These are phyloP conservation scores for Pseudogymnoascus sp. DNA, from an alignment of 2,329 filamentous ascomycete genomes.

Conservation along the genomic window DNA sequence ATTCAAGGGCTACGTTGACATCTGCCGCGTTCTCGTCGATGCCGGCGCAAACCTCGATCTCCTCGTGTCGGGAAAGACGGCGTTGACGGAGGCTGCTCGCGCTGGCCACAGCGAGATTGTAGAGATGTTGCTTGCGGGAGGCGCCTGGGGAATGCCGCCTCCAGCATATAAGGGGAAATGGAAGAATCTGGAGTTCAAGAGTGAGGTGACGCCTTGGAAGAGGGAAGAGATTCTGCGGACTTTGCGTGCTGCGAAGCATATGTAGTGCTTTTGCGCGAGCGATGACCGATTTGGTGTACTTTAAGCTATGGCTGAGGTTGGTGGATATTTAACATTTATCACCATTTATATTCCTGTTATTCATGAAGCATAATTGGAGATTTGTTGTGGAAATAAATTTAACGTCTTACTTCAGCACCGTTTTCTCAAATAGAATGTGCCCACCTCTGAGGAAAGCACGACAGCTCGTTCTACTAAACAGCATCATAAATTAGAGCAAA, in stretches of 20 bases:
- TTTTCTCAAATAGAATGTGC: not conserved
- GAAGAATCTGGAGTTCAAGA: not conserved
- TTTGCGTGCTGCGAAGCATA: not conserved
- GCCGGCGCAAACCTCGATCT: not conserved
- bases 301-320: not conserved
- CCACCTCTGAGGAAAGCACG: not conserved
- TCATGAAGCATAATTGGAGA: not conserved
- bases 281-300: not conserved
- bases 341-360: not conserved
- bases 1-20: not conserved
- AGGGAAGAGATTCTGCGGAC: not conserved
- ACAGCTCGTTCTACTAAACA: not conserved
- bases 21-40: not conserved
- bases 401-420: not conserved
- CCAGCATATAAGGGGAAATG: constrained; percentile 1
- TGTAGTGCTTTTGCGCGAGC: not conserved
- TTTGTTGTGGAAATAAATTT: not conserved
- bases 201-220: not conserved
- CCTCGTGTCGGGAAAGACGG: not conserved
- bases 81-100: not conserved
- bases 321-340: not conserved
- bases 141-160: not conserved
- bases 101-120: not conserved
- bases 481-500: not conserved
- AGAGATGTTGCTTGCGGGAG: not conserved